Percentiles rank a stretch among this genome's conserved stretches.
These are phyloP conservation scores for Castanea mollissima DNA, from an alignment of 306 rosid genomes.

Conservation along the genomic window DNA sequence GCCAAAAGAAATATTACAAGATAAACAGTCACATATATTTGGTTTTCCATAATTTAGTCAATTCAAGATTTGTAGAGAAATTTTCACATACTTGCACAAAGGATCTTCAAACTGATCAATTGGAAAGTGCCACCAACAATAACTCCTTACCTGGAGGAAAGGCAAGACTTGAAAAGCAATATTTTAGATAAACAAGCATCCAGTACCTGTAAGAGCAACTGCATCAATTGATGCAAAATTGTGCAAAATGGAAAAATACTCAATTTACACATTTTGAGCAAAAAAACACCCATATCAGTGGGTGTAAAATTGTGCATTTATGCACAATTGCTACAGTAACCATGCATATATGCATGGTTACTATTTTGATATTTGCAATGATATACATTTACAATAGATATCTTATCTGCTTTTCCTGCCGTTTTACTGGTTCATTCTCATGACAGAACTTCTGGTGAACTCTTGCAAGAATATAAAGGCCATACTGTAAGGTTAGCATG, in stretches of 20 bases:
- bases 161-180: conserved; percentile 92
- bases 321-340: too few species aligned
- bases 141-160: conserved; percentile 87
- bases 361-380: not conserved
- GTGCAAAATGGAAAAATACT: too few species aligned
- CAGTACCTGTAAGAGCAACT: conserved; percentile 54
- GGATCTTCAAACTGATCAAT: not conserved
- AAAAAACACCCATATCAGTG: too few species aligned
- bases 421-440: conserved; percentile 20
- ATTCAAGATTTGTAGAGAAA: not conserved
- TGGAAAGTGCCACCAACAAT: not conserved
- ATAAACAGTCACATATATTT: not conserved
- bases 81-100: not conserved
- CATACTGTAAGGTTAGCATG: conserved; percentile 78
- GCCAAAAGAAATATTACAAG: not conserved
- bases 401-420: not conserved
- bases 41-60: not conserved
- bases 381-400: not conserved
- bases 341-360: too few species aligned
- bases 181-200: conserved; percentile 90
- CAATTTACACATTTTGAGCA: too few species aligned
- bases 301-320: too few species aligned
- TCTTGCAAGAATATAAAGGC: conserved; percentile 82
- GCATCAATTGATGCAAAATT: too few species aligned
- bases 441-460: conserved; percentile 77